phyloP scores from a whole-genome alignment of 129 eudicot genomes.

The Helianthus tuberosus region DNA sequence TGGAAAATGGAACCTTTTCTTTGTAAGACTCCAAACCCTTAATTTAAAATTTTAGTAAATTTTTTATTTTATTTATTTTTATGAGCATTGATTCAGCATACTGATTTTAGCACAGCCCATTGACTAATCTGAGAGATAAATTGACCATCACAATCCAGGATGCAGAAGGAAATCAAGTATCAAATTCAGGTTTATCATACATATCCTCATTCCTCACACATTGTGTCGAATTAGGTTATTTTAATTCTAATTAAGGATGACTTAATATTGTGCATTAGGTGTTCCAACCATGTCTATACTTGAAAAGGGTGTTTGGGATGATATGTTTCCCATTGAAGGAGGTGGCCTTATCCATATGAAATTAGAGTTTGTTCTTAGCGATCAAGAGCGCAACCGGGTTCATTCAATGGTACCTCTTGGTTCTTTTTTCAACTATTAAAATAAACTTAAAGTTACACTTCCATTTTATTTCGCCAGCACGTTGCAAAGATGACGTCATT shows the following conservation, averaged over 20 bases:
- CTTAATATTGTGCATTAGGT: constrained; percentile 44
- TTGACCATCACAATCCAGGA: constrained; percentile 62
- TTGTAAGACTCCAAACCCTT: constrained; percentile 57
- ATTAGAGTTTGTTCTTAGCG: constrained; percentile 67
- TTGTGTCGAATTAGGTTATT: neutral
- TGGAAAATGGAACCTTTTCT: constrained; percentile 71
- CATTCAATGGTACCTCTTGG: constrained; percentile 61
- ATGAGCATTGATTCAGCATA: neutral
- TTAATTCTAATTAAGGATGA: constrained; percentile 13
- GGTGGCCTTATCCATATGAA: constrained; percentile 84
- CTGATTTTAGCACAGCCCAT: constrained; percentile 57
- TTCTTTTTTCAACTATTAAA: neutral
- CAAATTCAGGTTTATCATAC: constrained; percentile 54
- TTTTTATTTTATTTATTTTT: neutral
- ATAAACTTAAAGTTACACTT: neutral
- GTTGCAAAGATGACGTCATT: neutral
- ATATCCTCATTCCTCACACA: neutral
- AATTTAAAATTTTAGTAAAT: no score
- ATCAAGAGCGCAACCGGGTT: constrained; percentile 71
- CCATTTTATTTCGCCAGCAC: no score
- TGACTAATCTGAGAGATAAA: constrained; percentile 68
- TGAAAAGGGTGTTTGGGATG: constrained; percentile 91
- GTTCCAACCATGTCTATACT: constrained; percentile 61
- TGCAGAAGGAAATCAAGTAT: constrained; percentile 68
- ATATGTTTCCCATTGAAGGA: constrained; percentile 64